Conservation (phyloP, 2,329 filamentous ascomycete genomes). For the Colletotrichum trifolii region DNA sequence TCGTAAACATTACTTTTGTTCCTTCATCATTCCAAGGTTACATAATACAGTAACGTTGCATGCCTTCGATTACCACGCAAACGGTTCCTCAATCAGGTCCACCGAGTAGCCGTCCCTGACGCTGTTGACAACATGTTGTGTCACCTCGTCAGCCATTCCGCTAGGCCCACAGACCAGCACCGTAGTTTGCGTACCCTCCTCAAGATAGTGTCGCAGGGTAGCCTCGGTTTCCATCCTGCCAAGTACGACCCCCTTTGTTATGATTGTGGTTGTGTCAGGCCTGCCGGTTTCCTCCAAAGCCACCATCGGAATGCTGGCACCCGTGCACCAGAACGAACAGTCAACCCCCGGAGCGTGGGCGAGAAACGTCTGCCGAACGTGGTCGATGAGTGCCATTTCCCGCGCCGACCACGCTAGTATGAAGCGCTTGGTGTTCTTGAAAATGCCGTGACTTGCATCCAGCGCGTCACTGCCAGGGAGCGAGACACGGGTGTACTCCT, state of each 20-base stretch:
- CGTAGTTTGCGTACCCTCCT: slow-evolving; percentile 3
- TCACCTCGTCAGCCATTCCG: slow-evolving; percentile 44
- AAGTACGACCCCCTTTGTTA: slow-evolving; percentile 9
- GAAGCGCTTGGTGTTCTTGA: slow-evolving; percentile 19
- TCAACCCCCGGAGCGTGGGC: slow-evolving; percentile 30
- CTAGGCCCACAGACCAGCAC: slow-evolving; percentile 43
- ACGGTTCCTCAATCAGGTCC: slow-evolving; percentile 42
- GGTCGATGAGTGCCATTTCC: slow-evolving; percentile 34
- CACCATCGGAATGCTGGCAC: slow-evolving; percentile 39
- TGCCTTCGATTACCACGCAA: slow-evolving; percentile 39
- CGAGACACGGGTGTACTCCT: slow-evolving; percentile 2
- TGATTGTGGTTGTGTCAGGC: neutral
- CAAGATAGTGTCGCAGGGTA: slow-evolving; percentile 18
- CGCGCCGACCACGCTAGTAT: slow-evolving; percentile 44
- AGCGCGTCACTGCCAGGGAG: neutral
- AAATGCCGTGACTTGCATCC: neutral
- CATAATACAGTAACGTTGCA: too few species aligned
- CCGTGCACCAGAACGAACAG: slow-evolving; percentile 37
- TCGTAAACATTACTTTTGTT: too few species aligned
- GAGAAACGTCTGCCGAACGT: slow-evolving; percentile 27
- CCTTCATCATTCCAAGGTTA: too few species aligned
- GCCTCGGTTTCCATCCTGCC: slow-evolving; percentile 40
- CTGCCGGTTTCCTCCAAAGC: slow-evolving; percentile 35
- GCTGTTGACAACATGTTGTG: slow-evolving; percentile 38
- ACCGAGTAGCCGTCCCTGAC: slow-evolving; percentile 34